A percentile compares a stretch with the other conserved stretches of the same genome.
Conservation (phyloP, 2,329 filamentous ascomycete genomes). For the Balansia obtecta region DNA sequence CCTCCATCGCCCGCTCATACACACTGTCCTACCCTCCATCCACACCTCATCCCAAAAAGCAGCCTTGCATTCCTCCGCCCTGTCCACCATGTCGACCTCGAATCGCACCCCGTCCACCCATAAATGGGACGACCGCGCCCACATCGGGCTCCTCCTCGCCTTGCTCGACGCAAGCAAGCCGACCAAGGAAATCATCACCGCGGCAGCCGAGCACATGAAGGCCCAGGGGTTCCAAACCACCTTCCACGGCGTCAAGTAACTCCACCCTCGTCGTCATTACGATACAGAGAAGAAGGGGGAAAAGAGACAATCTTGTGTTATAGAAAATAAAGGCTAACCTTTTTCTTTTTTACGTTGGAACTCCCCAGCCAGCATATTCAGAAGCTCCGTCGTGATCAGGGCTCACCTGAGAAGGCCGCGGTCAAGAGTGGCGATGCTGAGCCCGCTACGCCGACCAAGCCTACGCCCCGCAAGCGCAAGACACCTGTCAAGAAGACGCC, state of each 20-base stretch:
- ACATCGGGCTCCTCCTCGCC: conserved; percentile 26
- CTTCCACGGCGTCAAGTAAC: conserved; percentile 26
- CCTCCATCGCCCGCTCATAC: neutral
- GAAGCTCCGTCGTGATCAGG: conserved; percentile 28
- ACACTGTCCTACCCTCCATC: no score
- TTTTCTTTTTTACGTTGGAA: neutral
- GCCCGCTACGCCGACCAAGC: conserved; percentile 7
- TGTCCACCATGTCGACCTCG: neutral
- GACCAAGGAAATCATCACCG: conserved; percentile 19
- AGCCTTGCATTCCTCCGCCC: neutral
- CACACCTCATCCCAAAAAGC: neutral
- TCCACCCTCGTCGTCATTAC: conserved; percentile 6
- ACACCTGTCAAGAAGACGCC: conserved; percentile 14
- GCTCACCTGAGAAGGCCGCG: conserved; percentile 11
- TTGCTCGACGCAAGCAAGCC: conserved; percentile 25
- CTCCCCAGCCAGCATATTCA: conserved; percentile 31
- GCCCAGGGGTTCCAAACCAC: conserved; percentile 26
- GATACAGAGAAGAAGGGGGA: no score
- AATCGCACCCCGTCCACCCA: neutral
- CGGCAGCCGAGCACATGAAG: conserved; percentile 19
- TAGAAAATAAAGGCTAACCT: no score
- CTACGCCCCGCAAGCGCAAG: conserved; percentile 20
- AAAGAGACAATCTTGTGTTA: no score
- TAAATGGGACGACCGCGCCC: conserved; percentile 22
- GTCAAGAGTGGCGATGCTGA: conserved; percentile 5